These are phyloP conservation scores for Asclepias syriaca DNA, from an alignment of 257 asterid species.

Conservation along the genomic window DNA sequence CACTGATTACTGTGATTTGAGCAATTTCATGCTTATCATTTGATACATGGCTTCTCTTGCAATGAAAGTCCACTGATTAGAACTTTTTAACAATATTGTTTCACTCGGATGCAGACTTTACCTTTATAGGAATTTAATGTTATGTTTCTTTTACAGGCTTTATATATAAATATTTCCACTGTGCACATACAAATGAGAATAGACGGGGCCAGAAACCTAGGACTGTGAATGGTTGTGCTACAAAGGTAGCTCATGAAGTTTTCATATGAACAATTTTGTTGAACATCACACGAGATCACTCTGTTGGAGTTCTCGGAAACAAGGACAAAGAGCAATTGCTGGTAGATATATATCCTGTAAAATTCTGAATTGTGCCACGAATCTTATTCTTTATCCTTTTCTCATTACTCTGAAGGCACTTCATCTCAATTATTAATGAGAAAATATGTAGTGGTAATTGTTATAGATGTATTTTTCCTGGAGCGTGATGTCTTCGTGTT, in stretches of 20 bases:
- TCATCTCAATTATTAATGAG: not conserved
- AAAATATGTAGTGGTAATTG: not conserved
- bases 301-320: constrained; percentile 11
- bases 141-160: constrained; percentile 9
- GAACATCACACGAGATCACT: constrained; percentile 17
- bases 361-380: constrained; percentile 14
- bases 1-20: not conserved
- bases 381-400: constrained; percentile 16
- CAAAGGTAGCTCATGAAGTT: constrained; percentile 25
- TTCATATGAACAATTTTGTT: constrained; percentile 30
- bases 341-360: constrained; percentile 9
- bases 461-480: constrained; percentile 9
- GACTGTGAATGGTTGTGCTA: constrained; percentile 14
- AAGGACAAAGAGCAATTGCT: constrained; percentile 2
- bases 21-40: not conserved
- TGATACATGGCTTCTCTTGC: not conserved
- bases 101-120: not conserved
- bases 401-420: not conserved
- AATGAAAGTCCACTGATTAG: too few relatives aligned
- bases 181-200: constrained; percentile 23
- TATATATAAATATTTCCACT: constrained; percentile 1
- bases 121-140: not conserved
- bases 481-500: not conserved
- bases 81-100: too few relatives aligned
- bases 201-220: constrained; percentile 10